Conservation (phyloP, 768 basidiomycete genomes). For the Mycena floridula region DNA sequence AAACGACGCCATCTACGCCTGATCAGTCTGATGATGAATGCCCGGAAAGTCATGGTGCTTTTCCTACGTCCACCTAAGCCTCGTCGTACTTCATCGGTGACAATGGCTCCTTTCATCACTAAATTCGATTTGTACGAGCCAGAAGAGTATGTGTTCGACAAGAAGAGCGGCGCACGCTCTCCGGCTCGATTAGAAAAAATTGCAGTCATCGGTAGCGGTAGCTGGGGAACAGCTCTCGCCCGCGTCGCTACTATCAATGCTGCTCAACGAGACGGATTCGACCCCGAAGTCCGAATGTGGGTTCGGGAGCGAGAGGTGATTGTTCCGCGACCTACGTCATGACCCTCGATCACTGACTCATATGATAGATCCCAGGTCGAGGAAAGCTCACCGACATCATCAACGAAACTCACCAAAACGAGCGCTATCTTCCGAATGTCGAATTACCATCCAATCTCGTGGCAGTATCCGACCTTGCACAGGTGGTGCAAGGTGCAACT, state of each 20-base stretch:
- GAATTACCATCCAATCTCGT: conserved; percentile 8
- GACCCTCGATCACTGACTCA: too few relatives aligned
- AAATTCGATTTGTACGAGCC: conserved; percentile 11
- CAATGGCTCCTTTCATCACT: conserved; percentile 10
- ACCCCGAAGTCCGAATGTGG: conserved; percentile 11
- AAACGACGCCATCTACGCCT: background rate
- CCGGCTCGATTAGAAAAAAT: too few relatives aligned
- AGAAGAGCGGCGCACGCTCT: conserved; percentile 1
- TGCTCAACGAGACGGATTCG: conserved; percentile 6
- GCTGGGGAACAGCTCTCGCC: conserved; percentile 10
- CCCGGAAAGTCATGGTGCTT: too few relatives aligned
- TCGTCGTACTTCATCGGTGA: conserved; percentile 8
- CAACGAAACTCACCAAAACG: too few relatives aligned
- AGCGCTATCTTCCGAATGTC: conserved; percentile 10
- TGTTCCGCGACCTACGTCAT: background rate
- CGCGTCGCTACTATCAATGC: conserved; percentile 10
- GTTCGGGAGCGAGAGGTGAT: conserved; percentile 10
- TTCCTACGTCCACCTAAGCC: conserved; percentile 1
- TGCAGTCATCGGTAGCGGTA: conserved; percentile 9
- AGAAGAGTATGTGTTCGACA: conserved; percentile 2
- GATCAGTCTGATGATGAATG: conserved; percentile 8
- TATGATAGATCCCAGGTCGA: too few relatives aligned
- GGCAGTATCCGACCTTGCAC: conserved; percentile 5
- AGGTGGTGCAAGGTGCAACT: conserved; percentile 7
- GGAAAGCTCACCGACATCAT: too few relatives aligned